Evolutionary conservation across 2,329 filamentous ascomycete species (phyloP).

Genomic region (Bimuria novae-zelandiae): DNA sequence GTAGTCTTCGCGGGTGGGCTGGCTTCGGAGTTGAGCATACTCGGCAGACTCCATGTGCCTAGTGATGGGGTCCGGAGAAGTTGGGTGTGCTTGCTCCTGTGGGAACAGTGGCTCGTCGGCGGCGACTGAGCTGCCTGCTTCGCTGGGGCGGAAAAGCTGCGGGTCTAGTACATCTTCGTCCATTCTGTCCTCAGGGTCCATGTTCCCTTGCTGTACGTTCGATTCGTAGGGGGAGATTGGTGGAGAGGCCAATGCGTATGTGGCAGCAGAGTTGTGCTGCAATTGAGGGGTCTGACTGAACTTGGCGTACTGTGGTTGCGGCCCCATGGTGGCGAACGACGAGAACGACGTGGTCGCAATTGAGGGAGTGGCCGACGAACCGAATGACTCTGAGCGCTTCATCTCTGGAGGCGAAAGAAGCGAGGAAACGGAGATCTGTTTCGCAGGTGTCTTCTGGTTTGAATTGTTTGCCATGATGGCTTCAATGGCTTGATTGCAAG

Average conservation of each 20-base stretch:
- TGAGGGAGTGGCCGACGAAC: slow-evolving; percentile 33
- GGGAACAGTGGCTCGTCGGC: slow-evolving; percentile 43
- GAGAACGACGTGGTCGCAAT: slow-evolving; percentile 29
- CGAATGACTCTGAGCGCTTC: slow-evolving; percentile 47
- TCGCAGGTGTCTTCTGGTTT: slow-evolving; percentile 31
- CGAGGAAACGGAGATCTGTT: slow-evolving; percentile 43
- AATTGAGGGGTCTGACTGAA: slow-evolving; percentile 26
- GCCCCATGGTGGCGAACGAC: slow-evolving; percentile 29
- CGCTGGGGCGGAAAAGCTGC: slow-evolving; percentile 39
- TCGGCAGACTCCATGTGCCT: slow-evolving; percentile 41
- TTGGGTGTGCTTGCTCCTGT: slow-evolving; percentile 30
- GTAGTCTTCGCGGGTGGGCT: slow-evolving; percentile 45
- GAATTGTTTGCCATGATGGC: slow-evolving; percentile 3
- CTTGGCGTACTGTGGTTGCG: slow-evolving; percentile 7
- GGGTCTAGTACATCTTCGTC: slow-evolving; percentile 40
- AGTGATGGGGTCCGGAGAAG: slow-evolving; percentile 34
- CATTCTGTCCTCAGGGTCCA: slow-evolving; percentile 23
- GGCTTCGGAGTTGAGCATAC: slow-evolving; percentile 35
- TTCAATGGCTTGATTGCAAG: neutral
- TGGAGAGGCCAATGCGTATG: slow-evolving; percentile 40
- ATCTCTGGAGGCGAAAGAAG: slow-evolving; percentile 49
- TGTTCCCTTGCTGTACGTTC: slow-evolving; percentile 44
- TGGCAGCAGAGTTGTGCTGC: slow-evolving; percentile 27
- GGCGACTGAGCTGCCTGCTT: slow-evolving; percentile 32
- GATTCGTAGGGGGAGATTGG: slow-evolving; percentile 47